Evolutionary conservation across 805 yeast species (phyloP).

Genomic region (Spathaspora boniae): DNA sequence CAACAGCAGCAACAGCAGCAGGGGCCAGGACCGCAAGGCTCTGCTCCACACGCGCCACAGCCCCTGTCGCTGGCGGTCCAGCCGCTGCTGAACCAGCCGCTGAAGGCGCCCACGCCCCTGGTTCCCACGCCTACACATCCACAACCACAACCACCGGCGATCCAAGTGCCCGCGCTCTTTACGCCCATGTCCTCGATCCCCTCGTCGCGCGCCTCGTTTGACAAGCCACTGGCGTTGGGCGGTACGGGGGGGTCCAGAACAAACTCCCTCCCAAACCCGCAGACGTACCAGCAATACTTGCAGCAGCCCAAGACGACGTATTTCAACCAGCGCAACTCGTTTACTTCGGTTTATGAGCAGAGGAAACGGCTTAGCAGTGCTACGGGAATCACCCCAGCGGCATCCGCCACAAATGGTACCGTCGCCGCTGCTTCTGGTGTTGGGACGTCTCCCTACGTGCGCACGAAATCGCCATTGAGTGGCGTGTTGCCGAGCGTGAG

Average conservation of each 20-base stretch:
- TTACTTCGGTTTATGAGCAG: slow-evolving; percentile 16
- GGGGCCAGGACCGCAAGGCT: no score
- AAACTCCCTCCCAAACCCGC: slow-evolving; percentile 20
- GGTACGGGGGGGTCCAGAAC: slow-evolving; percentile 17
- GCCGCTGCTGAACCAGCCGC: slow-evolving; percentile 7
- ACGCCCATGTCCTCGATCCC: no score
- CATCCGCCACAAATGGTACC: slow-evolving; percentile 4
- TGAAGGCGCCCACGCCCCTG: neutral
- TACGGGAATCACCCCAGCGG: neutral
- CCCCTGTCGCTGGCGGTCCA: no score
- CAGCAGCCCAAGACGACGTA: slow-evolving; percentile 6
- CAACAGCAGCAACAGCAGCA: no score
- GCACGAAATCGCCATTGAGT: slow-evolving; percentile 14
- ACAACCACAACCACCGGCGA: slow-evolving; percentile 5
- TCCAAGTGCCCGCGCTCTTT: no score
- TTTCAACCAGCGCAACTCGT: slow-evolving; percentile 17
- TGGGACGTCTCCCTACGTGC: neutral
- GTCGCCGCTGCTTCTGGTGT: slow-evolving; percentile 3
- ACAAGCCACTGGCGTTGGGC: no score
- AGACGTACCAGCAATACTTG: slow-evolving; percentile 10
- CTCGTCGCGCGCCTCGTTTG: no score
- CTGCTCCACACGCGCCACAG: no score
- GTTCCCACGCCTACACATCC: neutral
- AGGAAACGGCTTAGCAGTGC: no score
- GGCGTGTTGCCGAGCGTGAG: slow-evolving; percentile 36